Evolutionary conservation across 257 asterid genomes (phyloP), one percentile per base, ranked within the genome.

Genomic region (Solanum microdontum): DNA sequence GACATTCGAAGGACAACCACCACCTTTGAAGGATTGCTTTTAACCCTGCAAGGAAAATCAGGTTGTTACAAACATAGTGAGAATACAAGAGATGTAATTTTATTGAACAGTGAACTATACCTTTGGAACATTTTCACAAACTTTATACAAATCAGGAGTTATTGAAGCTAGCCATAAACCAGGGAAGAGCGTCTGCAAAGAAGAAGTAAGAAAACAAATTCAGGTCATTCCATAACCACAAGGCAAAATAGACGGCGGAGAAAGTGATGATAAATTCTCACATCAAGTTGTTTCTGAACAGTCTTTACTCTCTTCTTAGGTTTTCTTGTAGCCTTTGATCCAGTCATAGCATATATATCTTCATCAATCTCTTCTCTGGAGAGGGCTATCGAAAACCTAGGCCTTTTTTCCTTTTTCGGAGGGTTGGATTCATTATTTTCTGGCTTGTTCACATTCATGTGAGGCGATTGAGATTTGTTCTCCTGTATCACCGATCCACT

Each of bases 311-410:
- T 92, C 93, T 93, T 94, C 90, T 90, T 93, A 10, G 95, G 95
- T 88, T 95, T 93, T 90, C 95, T 93, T 15, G 92, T 66, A 17
- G 95, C 95, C 90, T 92, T 95, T 34, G 88, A 69, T 90, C 94
- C 96, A 55, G 94, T 87, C 88, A 93, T 32, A 28, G 92, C 86
- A 45, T 82, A 91, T 11, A 93, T 83, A 89, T 95, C 98, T 80
- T 92, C 97, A 48, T 94, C 96, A 28, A 94, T 94, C 87, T 95
- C 98, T 86, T 87, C 89, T 72, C 89, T 91, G 0, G 96, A 86
- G 5, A 95, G 89, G 0, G 93, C 24, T 8, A 90, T 55, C 13
- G 73, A 43, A 60, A 95, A 75, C 87, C 89, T 90, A 40, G 64
- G 86, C 87, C 89, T 92, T 87, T 75, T 90, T 86, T 89, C 90